Percentiles rank a stretch among this genome's conserved stretches.
Conservation (phyloP, 495 filamentous ascomycete species). For the Xylaria venustula region DNA sequence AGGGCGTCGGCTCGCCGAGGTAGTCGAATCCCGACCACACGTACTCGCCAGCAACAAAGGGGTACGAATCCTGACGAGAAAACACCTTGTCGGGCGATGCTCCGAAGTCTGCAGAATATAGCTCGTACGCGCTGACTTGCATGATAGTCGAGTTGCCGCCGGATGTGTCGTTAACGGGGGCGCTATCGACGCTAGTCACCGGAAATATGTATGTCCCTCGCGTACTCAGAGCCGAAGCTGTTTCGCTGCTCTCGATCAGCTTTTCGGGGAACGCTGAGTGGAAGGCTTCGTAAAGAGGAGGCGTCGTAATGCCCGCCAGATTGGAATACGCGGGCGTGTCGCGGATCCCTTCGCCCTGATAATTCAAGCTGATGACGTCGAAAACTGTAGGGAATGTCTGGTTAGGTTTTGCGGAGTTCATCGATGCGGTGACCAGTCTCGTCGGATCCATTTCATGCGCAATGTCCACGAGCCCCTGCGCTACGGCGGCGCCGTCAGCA, state of each 20-base stretch:
- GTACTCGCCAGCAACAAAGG: constrained; percentile 6
- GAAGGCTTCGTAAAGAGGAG: constrained; percentile 4
- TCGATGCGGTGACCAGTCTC: constrained; percentile 29
- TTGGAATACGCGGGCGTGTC: constrained; percentile 1
- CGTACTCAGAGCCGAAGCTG: neutral
- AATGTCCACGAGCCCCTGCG: constrained; percentile 27
- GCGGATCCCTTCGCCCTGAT: constrained; percentile 39
- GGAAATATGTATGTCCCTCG: constrained; percentile 1
- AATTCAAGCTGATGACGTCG: constrained; percentile 42
- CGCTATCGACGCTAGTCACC: neutral
- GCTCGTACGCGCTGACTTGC: constrained; percentile 1
- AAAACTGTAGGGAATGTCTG: constrained; percentile 26
- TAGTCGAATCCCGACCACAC: constrained; percentile 14
- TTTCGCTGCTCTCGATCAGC: neutral
- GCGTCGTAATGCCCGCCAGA: neutral
- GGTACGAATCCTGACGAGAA: neutral
- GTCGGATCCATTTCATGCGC: constrained; percentile 35
- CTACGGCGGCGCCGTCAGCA: constrained; percentile 18
- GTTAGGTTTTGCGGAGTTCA: constrained; percentile 32
- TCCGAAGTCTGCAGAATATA: neutral
- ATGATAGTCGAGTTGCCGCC: neutral
- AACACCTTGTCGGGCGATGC: neutral
- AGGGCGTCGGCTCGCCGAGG: constrained; percentile 10
- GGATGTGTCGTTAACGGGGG: constrained; percentile 1
- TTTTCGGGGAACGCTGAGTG: neutral